A percentile compares a stretch with the other conserved stretches of the same genome.
Conservation (phyloP, 768 basidiomycete genomes). For the Calvatia gigantea region DNA sequence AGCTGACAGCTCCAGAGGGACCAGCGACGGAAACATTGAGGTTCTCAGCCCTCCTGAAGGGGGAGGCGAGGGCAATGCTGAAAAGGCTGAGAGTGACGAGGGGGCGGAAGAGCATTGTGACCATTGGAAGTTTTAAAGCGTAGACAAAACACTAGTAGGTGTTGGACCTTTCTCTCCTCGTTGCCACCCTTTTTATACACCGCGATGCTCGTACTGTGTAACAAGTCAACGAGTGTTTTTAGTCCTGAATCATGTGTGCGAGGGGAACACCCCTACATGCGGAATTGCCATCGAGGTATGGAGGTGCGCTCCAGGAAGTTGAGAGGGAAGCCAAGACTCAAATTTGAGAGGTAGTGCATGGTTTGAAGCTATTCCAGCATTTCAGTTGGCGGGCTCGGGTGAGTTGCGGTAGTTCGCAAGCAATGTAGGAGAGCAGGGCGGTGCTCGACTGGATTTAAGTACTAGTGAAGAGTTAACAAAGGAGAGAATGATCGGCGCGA, state of each 20-base stretch:
- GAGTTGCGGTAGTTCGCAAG: too few species aligned
- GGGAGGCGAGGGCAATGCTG: conserved; percentile 26
- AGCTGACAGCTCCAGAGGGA: conserved; percentile 26
- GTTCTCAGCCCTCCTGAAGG: conserved; percentile 27
- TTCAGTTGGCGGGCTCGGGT: too few species aligned
- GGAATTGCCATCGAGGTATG: not conserved
- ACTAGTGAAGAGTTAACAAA: too few species aligned
- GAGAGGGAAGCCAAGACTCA: not conserved
- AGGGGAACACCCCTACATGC: not conserved
- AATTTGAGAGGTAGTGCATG: not conserved
- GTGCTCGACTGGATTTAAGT: too few species aligned
- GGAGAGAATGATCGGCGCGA: too few species aligned
- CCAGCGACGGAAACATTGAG: conserved; percentile 28
- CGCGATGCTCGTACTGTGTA: not conserved
- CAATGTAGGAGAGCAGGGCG: too few species aligned
- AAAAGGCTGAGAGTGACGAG: conserved; percentile 25
- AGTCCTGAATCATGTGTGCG: not conserved
- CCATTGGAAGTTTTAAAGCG: not conserved
- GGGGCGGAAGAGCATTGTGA: conserved; percentile 25
- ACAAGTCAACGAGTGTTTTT: not conserved
- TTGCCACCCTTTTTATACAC: not conserved
- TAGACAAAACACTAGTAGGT: not conserved
- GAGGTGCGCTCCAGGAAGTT: too few species aligned
- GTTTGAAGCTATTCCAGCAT: not conserved
- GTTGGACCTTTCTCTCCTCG: not conserved